These are phyloP conservation scores for Lachnellula arida DNA, from an alignment of 2,329 filamentous ascomycete genomes.

Conservation along the genomic window DNA sequence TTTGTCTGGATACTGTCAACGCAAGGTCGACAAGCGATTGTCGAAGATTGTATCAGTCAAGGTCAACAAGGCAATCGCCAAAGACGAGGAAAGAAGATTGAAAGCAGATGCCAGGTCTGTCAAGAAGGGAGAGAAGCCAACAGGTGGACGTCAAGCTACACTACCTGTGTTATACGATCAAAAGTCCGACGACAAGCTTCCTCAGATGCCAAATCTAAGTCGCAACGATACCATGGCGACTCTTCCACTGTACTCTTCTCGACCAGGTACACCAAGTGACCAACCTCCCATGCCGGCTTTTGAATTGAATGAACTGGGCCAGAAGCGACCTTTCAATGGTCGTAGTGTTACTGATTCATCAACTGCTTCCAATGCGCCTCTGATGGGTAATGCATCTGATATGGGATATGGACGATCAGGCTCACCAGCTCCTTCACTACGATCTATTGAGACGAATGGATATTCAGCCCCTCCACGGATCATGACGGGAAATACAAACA, in stretches of 20 bases:
- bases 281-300: slow-evolving; percentile 37
- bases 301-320: slow-evolving; percentile 50
- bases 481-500: slow-evolving; percentile 24
- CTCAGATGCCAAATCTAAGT: slow-evolving; percentile 53
- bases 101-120: slow-evolving; percentile 46
- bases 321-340: slow-evolving; percentile 44
- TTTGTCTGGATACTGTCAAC: slow-evolving; percentile 78
- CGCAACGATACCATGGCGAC: slow-evolving; percentile 58
- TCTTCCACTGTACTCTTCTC: slow-evolving; percentile 58
- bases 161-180: slow-evolving; percentile 57
- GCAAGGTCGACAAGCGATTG: slow-evolving; percentile 84
- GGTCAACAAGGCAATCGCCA: slow-evolving; percentile 82
- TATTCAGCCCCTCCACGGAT: slow-evolving; percentile 24
- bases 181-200: slow-evolving; percentile 48
- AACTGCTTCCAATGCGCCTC: slow-evolving; percentile 55
- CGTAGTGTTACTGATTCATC: slow-evolving; percentile 53
- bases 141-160: slow-evolving; percentile 57
- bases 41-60: slow-evolving; percentile 80
- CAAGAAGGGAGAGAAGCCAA: slow-evolving; percentile 48
- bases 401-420: slow-evolving; percentile 47
- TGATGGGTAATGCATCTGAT: slow-evolving; percentile 54
- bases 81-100: slow-evolving; percentile 60
- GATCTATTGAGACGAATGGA: slow-evolving; percentile 21
- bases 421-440: slow-evolving; percentile 27
- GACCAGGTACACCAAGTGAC: slow-evolving; percentile 48